A percentile compares a stretch with the other conserved stretches of the same genome.
Conservation (phyloP, 2,329 filamentous ascomycete genomes). For the Trichoderma sp. region DNA sequence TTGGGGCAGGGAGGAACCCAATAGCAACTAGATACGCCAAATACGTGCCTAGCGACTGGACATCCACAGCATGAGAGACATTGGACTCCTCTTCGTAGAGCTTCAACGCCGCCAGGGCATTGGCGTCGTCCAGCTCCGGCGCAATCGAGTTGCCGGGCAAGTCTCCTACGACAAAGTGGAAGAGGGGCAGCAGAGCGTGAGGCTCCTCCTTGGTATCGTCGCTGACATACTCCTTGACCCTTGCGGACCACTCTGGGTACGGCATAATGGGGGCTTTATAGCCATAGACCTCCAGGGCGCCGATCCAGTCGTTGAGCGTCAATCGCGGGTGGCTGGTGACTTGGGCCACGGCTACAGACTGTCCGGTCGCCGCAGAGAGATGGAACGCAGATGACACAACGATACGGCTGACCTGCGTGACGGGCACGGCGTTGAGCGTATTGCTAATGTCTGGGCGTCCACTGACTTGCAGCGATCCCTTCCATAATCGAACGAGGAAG, state of each 20-base stretch:
- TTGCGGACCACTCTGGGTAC: background rate
- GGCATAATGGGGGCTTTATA: background rate
- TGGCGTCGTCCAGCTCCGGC: conserved; percentile 60
- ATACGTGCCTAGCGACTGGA: background rate
- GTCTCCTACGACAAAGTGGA: conserved; percentile 70
- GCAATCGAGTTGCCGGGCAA: conserved; percentile 67
- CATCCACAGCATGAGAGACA: background rate
- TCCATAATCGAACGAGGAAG: conserved; percentile 82
- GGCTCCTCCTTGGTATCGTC: conserved; percentile 27
- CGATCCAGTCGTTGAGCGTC: background rate
- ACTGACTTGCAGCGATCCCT: conserved; percentile 81
- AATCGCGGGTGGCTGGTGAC: background rate
- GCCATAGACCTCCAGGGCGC: background rate
- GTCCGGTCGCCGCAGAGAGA: background rate
- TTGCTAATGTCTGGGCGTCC: conserved; percentile 77
- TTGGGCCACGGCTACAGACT: background rate
- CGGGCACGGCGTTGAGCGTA: conserved; percentile 86
- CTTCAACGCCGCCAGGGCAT: background rate
- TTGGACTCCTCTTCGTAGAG: background rate
- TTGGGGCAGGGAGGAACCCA: background rate
- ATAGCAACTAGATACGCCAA: background rate
- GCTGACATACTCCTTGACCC: background rate
- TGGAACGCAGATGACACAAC: background rate
- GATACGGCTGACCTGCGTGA: conserved; percentile 61
- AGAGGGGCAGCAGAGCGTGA: conserved; percentile 58